These are phyloP conservation scores for Termitomyces bulborhizus DNA, from an alignment of 768 basidiomycete genomes.

Conservation along the genomic window DNA sequence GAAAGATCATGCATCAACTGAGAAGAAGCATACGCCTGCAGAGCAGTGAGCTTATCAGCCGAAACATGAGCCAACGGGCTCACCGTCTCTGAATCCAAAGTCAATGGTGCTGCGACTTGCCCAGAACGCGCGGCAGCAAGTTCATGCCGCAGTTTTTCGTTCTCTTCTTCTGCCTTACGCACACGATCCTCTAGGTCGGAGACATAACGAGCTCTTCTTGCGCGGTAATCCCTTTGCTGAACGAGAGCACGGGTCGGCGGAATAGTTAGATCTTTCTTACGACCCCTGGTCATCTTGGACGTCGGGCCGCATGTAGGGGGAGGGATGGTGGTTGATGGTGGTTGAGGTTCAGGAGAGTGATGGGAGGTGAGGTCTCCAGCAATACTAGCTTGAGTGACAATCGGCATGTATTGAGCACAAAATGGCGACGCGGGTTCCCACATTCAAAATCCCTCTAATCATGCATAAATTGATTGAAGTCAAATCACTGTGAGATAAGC, in stretches of 20 bases:
- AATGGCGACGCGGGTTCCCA: constrained; percentile 17
- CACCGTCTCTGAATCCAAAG: constrained; percentile 26
- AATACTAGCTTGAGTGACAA: constrained; percentile 18
- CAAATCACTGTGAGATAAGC: constrained; percentile 16
- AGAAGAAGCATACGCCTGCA: constrained; percentile 44
- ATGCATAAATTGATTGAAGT: constrained; percentile 20
- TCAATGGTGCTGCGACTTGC: constrained; percentile 24
- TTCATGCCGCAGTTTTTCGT: constrained; percentile 40
- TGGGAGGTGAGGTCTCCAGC: constrained; percentile 6
- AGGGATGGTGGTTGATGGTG: constrained; percentile 7
- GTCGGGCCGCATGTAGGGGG: constrained; percentile 10
- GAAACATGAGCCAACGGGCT: constrained; percentile 8
- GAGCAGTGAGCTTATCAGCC: constrained; percentile 6
- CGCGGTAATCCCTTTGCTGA: constrained; percentile 62
- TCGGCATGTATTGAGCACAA: constrained; percentile 31
- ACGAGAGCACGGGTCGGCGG: constrained; percentile 52
- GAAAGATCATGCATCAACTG: constrained; percentile 46
- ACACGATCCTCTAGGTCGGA: constrained; percentile 50
- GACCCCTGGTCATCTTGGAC: constrained; percentile 51
- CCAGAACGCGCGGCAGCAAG: constrained; percentile 36
- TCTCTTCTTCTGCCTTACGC: constrained; percentile 50
- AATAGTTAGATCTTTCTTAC: constrained; percentile 59
- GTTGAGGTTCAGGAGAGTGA: constrained; percentile 7
- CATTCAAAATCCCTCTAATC: constrained; percentile 18
- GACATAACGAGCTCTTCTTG: constrained; percentile 51